Percentiles rank a stretch among this genome's conserved stretches.
phyloP scores from a whole-genome alignment of 1,284 basidiomycete species.

The Rhodotorula sp. region DNA sequence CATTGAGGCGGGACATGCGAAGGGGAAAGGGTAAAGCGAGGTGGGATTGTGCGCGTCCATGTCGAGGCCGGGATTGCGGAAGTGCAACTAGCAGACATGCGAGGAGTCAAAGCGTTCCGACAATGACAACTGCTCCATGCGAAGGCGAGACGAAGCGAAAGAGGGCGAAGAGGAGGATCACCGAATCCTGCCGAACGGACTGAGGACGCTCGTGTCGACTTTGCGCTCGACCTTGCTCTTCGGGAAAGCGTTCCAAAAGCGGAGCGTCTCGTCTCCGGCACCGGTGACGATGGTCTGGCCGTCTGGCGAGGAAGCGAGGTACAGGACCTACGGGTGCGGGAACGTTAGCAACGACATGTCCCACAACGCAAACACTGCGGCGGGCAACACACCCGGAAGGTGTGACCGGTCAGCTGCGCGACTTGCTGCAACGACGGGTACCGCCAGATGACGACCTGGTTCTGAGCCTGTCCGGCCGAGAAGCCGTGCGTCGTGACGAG shows the following conservation, averaged over 20 bases:
- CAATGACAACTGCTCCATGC: not conserved
- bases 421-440: slow-evolving; percentile 92
- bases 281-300: slow-evolving; percentile 66
- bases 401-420: slow-evolving; percentile 90
- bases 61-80: too few relatives aligned
- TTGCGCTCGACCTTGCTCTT: slow-evolving; percentile 31
- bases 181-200: slow-evolving; percentile 33
- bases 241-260: slow-evolving; percentile 90
- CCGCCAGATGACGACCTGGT: slow-evolving; percentile 98
- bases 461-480: slow-evolving; percentile 87
- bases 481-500: slow-evolving; percentile 97
- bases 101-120: not conserved
- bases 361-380: too few relatives aligned
- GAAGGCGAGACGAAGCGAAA: not conserved
- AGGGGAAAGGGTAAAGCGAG: not conserved
- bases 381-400: slow-evolving; percentile 61
- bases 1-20: not conserved
- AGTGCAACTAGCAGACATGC: too few relatives aligned
- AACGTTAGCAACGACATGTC: too few relatives aligned
- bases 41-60: too few relatives aligned
- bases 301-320: slow-evolving; percentile 63
- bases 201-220: slow-evolving; percentile 26
- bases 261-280: slow-evolving; percentile 92
- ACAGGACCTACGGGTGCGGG: slow-evolving; percentile 58
- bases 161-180: not conserved